phyloP scores from a whole-genome alignment of 108 stramenopile genomes.

The Skeletonema costatum region DNA sequence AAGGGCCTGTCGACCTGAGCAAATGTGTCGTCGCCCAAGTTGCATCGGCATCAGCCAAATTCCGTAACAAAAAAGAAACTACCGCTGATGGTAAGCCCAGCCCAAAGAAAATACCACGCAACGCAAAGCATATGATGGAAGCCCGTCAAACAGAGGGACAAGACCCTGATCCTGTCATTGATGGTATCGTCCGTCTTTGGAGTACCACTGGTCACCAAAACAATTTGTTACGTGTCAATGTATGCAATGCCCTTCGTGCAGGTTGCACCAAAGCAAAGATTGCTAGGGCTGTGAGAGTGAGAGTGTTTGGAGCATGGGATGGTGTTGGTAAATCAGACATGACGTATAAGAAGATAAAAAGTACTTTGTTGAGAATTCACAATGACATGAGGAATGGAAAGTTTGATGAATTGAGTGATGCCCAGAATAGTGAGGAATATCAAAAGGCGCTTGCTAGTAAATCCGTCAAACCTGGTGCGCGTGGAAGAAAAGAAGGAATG shows the following conservation, averaged over 20 bases:
- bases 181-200: not conserved
- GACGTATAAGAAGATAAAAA: not conserved
- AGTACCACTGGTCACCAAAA: not conserved
- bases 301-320: not conserved
- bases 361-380: slow-evolving; percentile 1
- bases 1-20: not conserved
- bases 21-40: not conserved
- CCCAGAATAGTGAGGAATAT: not conserved
- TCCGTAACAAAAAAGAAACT: not conserved
- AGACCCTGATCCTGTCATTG: not conserved
- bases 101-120: not conserved
- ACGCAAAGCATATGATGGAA: not conserved
- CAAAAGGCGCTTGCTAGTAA: not conserved
- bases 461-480: not conserved
- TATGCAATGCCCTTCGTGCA: not conserved
- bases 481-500: not conserved
- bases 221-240: not conserved
- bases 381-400: not conserved
- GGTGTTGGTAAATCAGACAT: not conserved
- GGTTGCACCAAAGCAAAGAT: not conserved
- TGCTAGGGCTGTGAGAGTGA: not conserved
- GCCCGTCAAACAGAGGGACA: not conserved
- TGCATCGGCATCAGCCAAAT: not conserved
- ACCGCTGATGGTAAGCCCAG: not conserved
- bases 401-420: not conserved